These are phyloP conservation scores for Erythrobasidium hasegawianum DNA, from an alignment of 1,284 basidiomycete genomes.

Conservation along the genomic window DNA sequence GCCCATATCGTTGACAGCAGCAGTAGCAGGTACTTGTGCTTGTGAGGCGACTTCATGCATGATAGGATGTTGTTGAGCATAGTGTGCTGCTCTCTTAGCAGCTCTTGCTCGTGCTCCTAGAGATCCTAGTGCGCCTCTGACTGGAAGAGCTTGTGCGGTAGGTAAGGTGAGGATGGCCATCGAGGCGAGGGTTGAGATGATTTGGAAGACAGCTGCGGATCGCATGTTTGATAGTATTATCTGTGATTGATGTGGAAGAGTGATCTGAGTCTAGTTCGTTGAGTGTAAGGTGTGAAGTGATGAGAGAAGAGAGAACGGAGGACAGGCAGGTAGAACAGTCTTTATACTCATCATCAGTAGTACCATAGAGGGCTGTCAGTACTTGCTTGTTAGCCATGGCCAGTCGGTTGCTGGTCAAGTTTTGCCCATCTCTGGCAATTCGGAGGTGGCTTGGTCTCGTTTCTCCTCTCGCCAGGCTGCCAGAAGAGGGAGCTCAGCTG, in stretches of 20 bases:
- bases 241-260: background rate
- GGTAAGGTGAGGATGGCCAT: slow-evolving; percentile 26
- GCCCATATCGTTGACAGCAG: background rate
- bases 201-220: slow-evolving; percentile 29
- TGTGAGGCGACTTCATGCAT: no score
- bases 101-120: slow-evolving; percentile 26
- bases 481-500: no score
- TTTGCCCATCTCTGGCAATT: background rate
- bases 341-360: background rate
- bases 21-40: background rate
- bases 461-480: background rate
- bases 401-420: no score
- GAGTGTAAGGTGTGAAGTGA: background rate
- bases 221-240: slow-evolving; percentile 16
- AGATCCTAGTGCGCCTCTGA: slow-evolving; percentile 26
- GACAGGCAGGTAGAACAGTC: background rate
- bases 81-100: slow-evolving; percentile 19
- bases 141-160: slow-evolving; percentile 22
- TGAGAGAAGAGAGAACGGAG: background rate
- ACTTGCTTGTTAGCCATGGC: slow-evolving; percentile 1
- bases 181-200: slow-evolving; percentile 30
- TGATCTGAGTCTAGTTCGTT: background rate
- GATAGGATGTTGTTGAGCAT: background rate
- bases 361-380: background rate
- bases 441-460: background rate